Evolutionary conservation across 2,329 filamentous ascomycete species (phyloP).

Genomic region (Nannizziopsis barbatae): DNA sequence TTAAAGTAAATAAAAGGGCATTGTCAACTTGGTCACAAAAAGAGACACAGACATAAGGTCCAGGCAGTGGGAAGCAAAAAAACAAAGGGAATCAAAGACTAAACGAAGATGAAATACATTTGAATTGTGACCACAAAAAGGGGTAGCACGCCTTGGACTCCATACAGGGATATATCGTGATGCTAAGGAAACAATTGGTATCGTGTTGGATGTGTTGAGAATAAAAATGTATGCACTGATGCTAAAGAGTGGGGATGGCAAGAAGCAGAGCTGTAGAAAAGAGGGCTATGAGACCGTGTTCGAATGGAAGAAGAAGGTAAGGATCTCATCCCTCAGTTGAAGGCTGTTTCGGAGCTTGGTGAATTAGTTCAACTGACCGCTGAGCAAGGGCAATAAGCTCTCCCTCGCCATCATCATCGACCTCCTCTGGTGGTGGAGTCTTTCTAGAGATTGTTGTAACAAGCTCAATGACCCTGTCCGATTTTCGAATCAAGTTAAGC

Average conservation of each 20-base stretch:
- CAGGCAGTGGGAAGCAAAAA: no score
- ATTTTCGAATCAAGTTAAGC: conserved; percentile 78
- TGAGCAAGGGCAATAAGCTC: conserved; percentile 88
- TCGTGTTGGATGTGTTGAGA: conserved; percentile 1
- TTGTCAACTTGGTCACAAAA: no score
- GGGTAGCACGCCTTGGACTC: conserved; percentile 3
- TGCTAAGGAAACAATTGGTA: conserved; percentile 7
- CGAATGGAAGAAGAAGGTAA: not conserved
- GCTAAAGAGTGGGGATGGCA: not conserved
- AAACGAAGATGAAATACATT: conserved; percentile 1
- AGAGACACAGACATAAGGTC: no score
- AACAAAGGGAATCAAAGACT: no score
- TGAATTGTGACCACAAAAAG: not conserved
- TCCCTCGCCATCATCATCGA: conserved; percentile 78
- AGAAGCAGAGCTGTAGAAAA: not conserved
- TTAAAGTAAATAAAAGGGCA: no score
- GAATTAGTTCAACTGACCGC: conserved; percentile 75
- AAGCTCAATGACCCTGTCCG: conserved; percentile 82
- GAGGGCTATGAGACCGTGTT: not conserved
- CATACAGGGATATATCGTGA: conserved; percentile 7
- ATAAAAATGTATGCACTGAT: conserved; percentile 3
- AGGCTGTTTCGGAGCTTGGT: conserved; percentile 57
- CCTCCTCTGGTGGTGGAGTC: conserved; percentile 75
- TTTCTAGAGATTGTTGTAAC: conserved; percentile 85
- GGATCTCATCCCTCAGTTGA: conserved; percentile 4